These are phyloP conservation scores for Naganishia vaughanmartiniae DNA, from an alignment of 768 basidiomycete genomes.

Conservation along the genomic window DNA sequence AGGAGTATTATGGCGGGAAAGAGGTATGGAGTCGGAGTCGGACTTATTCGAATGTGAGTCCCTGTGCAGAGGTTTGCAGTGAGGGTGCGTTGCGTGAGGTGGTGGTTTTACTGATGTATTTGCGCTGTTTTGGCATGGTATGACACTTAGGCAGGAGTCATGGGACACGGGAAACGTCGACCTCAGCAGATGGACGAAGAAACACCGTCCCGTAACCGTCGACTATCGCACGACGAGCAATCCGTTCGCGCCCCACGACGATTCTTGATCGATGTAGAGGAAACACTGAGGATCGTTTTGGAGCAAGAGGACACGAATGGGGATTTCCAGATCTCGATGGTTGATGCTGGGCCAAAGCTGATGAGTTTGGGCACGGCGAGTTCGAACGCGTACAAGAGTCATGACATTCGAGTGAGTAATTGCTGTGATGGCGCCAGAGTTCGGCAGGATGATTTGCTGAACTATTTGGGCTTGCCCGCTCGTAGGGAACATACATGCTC, in stretches of 20 bases:
- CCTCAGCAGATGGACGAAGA: constrained; percentile 74
- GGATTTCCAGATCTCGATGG: constrained; percentile 87
- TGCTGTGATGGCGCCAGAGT: no score
- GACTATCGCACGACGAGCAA: constrained; percentile 92
- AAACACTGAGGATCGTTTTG: constrained; percentile 91
- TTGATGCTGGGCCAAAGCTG: constrained; percentile 93
- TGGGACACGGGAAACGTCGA: constrained; percentile 69
- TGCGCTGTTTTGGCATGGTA: no score
- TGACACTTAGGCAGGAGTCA: constrained; percentile 65
- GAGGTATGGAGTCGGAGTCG: constrained; percentile 77
- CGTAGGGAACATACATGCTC: constrained; percentile 96
- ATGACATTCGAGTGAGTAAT: constrained; percentile 78
- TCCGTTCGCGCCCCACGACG: constrained; percentile 72
- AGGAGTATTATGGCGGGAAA: constrained; percentile 75
- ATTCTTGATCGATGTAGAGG: constrained; percentile 95
- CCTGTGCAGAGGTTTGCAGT: constrained; percentile 10
- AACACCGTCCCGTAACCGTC: constrained; percentile 67
- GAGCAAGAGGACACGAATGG: constrained; percentile 98
- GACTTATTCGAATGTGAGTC: constrained; percentile 79
- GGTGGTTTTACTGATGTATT: neutral
- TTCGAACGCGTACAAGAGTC: constrained; percentile 95
- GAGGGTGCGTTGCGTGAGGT: neutral
- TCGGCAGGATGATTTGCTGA: neutral
- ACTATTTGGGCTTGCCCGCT: no score
- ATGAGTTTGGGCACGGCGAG: constrained; percentile 94